These are phyloP conservation scores for Yarrowia sp. DNA, from an alignment of 805 yeast species.

Conservation along the genomic window DNA sequence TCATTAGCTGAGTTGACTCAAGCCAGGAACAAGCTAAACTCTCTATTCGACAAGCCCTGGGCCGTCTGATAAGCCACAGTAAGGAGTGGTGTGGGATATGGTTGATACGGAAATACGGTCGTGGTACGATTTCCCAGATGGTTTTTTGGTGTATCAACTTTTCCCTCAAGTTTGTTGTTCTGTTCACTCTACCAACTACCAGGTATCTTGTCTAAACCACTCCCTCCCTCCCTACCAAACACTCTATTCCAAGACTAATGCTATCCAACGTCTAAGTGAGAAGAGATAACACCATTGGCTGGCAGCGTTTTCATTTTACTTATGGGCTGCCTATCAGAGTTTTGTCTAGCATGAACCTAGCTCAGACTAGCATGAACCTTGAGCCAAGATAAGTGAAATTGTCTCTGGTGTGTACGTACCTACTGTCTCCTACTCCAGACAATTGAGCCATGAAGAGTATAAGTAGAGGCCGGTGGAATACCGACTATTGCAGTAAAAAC, in stretches of 20 bases:
- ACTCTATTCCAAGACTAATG: not conserved
- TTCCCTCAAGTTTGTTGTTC: no score
- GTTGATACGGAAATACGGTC: no score
- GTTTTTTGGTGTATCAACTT: no score
- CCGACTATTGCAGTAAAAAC: not conserved
- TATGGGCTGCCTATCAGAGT: not conserved
- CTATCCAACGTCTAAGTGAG: not conserved
- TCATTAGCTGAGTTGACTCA: not conserved
- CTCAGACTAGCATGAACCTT: not conserved
- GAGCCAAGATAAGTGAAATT: slow-evolving; percentile 6
- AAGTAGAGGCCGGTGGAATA: not conserved
- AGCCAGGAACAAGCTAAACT: not conserved
- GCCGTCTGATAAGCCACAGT: slow-evolving; percentile 10
- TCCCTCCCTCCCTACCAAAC: no score
- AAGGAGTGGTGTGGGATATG: no score
- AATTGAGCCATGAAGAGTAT: not conserved
- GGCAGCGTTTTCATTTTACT: not conserved
- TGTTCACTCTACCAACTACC: no score
- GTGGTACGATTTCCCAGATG: no score
- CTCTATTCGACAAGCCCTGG: not conserved
- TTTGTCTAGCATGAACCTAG: not conserved
- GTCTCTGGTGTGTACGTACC: no score
- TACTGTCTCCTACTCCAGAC: no score
- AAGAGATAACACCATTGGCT: slow-evolving; percentile 7
- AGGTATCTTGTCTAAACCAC: no score